Percentiles rank a stretch among this genome's conserved stretches.
These are phyloP conservation scores for Neckera pumila DNA, from an alignment of 225 moss, liverwort and hornwort species.

Conservation along the genomic window DNA sequence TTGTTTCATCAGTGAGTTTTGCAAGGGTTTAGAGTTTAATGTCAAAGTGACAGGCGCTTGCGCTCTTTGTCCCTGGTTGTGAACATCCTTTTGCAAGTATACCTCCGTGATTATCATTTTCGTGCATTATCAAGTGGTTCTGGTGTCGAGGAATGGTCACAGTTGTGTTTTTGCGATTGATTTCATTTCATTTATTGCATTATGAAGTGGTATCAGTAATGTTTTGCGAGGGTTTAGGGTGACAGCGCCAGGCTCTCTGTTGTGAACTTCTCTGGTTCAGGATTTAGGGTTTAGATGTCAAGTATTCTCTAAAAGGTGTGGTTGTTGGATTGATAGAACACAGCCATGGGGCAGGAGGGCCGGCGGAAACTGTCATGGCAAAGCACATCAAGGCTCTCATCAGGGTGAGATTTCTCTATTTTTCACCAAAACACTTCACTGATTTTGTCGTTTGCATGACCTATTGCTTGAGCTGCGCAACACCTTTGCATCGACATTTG, in stretches of 20 bases:
- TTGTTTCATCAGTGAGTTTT: neutral
- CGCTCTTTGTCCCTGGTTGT: neutral
- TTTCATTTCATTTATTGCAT: neutral
- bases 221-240: neutral
- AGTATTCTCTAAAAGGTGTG: neutral
- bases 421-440: neutral
- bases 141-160: neutral
- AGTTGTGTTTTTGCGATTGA: neutral
- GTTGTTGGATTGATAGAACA: conserved; percentile 35
- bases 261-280: neutral
- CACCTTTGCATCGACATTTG: neutral
- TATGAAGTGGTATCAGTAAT: neutral
- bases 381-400: conserved; percentile 83
- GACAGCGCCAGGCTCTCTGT: neutral
- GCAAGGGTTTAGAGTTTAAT: neutral
- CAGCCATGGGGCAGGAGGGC: conserved; percentile 23
- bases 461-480: neutral
- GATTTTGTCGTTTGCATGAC: neutral
- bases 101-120: neutral
- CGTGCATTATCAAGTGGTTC: neutral
- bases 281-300: neutral
- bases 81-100: neutral
- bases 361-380: conserved; percentile 43
- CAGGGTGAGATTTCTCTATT: conserved; percentile 12
- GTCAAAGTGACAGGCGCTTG: neutral